phyloP scores from a whole-genome alignment of 2,329 filamentous ascomycete genomes.

The Cercospora brassicicola region DNA sequence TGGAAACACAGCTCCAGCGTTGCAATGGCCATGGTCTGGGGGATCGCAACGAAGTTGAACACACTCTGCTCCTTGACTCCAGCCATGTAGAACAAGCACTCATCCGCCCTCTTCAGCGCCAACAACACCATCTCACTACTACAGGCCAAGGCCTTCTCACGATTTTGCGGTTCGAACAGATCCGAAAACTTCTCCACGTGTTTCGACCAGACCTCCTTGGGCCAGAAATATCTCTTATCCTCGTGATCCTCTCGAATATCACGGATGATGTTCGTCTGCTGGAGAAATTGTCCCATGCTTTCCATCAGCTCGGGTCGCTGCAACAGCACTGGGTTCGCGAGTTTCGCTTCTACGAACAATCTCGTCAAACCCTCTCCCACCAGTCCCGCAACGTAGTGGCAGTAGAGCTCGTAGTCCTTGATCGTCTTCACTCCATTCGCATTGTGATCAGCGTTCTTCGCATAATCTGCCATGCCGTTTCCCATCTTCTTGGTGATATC shows the following conservation, averaged over 20 bases:
- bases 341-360: constrained; percentile 81
- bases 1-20: constrained; percentile 90
- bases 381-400: constrained; percentile 97
- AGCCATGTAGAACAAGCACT: constrained; percentile 97
- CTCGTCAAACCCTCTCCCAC: constrained; percentile 91
- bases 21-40: constrained; percentile 95
- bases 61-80: constrained; percentile 93
- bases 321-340: constrained; percentile 81
- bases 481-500: constrained; percentile 95
- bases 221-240: constrained; percentile 89
- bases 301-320: constrained; percentile 79
- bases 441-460: constrained; percentile 71
- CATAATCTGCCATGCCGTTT: constrained; percentile 97
- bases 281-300: constrained; percentile 95
- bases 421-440: constrained; percentile 77
- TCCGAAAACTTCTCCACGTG: constrained; percentile 88
- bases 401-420: constrained; percentile 92
- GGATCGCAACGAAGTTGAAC: constrained; percentile 98
- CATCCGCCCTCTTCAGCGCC: constrained; percentile 80
- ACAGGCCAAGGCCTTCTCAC: constrained; percentile 76
- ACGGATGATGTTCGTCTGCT: constrained; percentile 98
- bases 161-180: constrained; percentile 78
- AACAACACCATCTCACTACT: constrained; percentile 93
- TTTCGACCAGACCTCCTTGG: constrained; percentile 95
- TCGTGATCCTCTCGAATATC: constrained; percentile 87